Percentiles rank a stretch among this genome's conserved stretches.
Evolutionary conservation across 2,329 filamentous ascomycete genomes (phyloP).

Genomic region (Verticillium albo-atrum): DNA sequence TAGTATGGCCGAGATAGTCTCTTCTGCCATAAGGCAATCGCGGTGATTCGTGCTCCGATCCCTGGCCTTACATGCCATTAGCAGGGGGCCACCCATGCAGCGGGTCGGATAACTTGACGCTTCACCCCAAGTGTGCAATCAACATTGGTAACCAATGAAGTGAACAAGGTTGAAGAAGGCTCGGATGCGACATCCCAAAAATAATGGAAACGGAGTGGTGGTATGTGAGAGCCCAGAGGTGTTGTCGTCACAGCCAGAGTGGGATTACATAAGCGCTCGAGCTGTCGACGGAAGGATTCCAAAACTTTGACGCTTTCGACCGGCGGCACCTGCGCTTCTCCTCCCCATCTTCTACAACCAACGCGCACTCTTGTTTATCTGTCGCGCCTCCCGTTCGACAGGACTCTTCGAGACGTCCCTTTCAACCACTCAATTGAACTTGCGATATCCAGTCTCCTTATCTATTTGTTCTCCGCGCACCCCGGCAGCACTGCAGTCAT

Average conservation of each 20-base stretch:
- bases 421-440: background rate
- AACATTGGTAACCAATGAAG: too few species aligned
- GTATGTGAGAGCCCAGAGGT: background rate
- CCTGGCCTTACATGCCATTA: too few species aligned
- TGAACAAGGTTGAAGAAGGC: too few species aligned
- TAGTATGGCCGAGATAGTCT: too few species aligned
- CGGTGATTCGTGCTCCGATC: too few species aligned
- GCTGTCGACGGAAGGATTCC: background rate
- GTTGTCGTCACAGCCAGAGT: background rate
- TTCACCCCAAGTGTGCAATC: too few species aligned
- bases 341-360: background rate
- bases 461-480: background rate
- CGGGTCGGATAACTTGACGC: too few species aligned
- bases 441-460: background rate
- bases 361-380: background rate
- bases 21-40: too few species aligned
- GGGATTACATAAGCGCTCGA: background rate
- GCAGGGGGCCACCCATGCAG: too few species aligned
- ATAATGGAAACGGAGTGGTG: background rate
- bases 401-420: background rate
- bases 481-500: conserved; percentile 43
- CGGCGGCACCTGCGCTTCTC: background rate
- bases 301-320: background rate
- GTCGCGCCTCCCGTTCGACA: background rate
- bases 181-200: too few species aligned